These are phyloP conservation scores for Phytophthora melonis DNA, from an alignment of 352 stramenopile species.

Conservation along the genomic window DNA sequence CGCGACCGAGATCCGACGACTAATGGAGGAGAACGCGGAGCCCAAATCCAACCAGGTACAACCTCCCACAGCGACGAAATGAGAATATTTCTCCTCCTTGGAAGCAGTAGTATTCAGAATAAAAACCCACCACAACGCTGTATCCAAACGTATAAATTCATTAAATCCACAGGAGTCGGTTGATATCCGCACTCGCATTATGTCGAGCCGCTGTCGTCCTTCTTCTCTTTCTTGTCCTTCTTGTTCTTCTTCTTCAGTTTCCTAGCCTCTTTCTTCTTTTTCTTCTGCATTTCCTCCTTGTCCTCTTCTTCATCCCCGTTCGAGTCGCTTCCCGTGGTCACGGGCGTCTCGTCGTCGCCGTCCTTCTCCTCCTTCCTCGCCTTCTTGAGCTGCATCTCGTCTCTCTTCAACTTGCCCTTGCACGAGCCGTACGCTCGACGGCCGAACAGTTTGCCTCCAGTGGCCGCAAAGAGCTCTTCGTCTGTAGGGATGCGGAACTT, in stretches of 20 bases:
- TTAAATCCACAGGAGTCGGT: constrained; percentile 12
- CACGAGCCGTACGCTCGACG: constrained; percentile 93
- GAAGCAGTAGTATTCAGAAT: background rate
- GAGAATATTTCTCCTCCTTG: background rate
- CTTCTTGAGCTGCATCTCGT: constrained; percentile 66
- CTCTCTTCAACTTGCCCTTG: constrained; percentile 87
- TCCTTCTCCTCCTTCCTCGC: constrained; percentile 37
- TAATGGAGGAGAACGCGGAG: constrained; percentile 21
- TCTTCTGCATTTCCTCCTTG: constrained; percentile 19
- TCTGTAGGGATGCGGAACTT: constrained; percentile 90
- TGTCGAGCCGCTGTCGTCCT: constrained; percentile 11
- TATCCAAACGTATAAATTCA: constrained; percentile 29
- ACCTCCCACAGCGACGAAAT: constrained; percentile 13
- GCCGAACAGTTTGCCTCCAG: constrained; percentile 95
- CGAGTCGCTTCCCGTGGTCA: constrained; percentile 23
- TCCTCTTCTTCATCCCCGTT: constrained; percentile 30
- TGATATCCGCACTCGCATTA: constrained; percentile 8
- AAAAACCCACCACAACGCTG: background rate
- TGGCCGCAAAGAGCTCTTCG: constrained; percentile 96
- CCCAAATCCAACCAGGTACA: constrained; percentile 9
- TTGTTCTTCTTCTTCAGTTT: constrained; percentile 36
- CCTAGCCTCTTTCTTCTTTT: constrained; percentile 18
- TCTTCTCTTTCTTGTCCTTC: constrained; percentile 25
- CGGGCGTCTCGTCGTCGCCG: constrained; percentile 25
- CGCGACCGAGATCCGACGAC: constrained; percentile 45